Conservation (phyloP, 768 basidiomycete species). For the Phlebiopsis gigantea region DNA sequence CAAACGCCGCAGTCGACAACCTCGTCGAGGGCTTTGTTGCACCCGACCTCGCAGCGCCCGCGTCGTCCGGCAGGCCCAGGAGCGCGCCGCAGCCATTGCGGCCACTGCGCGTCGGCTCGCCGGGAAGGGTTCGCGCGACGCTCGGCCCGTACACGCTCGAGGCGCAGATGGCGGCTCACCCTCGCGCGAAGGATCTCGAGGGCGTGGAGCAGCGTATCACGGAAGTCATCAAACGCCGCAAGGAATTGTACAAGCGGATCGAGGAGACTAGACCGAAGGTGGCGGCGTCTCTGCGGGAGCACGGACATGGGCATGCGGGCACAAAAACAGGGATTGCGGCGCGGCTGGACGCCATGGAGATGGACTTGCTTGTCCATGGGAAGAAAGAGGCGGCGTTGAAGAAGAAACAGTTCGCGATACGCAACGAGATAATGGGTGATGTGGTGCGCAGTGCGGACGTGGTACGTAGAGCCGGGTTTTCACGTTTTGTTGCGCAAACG, state of each 20-base stretch:
- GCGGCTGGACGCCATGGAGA: conserved; percentile 28
- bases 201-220: conserved; percentile 35
- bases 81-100: conserved; percentile 54
- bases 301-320: neutral
- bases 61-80: conserved; percentile 68
- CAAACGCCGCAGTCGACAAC: conserved; percentile 91
- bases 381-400: conserved; percentile 29
- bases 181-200: conserved; percentile 41
- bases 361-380: conserved; percentile 22
- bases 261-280: too few species aligned
- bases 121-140: conserved; percentile 51
- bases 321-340: neutral
- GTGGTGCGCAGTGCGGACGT: conserved; percentile 67
- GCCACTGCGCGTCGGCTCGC: conserved; percentile 72
- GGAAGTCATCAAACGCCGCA: conserved; percentile 20
- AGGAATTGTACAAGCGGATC: conserved; percentile 25
- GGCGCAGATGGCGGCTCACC: conserved; percentile 56
- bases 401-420: conserved; percentile 45
- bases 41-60: conserved; percentile 42
- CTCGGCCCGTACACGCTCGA: conserved; percentile 59
- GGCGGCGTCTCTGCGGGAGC: conserved; percentile 4
- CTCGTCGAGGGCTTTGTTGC: conserved; percentile 69
- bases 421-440: conserved; percentile 60
- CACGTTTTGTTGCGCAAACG: neutral
- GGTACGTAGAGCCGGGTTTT: conserved; percentile 49